phyloP scores from a whole-genome alignment of 371 early-diverging fungal species.

The Mucor mucedo region DNA sequence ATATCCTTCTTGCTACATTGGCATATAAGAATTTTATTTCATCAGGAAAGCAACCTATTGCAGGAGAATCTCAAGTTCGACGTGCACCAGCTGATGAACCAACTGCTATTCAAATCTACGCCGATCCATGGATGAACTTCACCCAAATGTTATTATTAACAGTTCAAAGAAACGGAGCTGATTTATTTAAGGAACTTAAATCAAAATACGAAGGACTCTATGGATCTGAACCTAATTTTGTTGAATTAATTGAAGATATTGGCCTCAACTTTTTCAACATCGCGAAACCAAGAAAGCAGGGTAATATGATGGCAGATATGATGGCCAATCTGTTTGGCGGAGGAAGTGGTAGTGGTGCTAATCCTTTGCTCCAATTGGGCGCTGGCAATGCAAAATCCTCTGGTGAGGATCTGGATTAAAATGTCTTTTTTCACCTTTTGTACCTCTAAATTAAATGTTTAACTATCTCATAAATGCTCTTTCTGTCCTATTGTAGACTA shows the following conservation, averaged over 20 bases:
- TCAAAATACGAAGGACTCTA: constrained; percentile 61
- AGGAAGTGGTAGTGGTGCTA: constrained; percentile 11
- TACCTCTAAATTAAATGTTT: background rate
- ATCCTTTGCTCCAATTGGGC: constrained; percentile 20
- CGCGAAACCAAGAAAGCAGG: constrained; percentile 66
- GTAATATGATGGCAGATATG: constrained; percentile 73
- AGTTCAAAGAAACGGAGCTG: constrained; percentile 70
- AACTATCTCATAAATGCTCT: background rate
- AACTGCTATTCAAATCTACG: constrained; percentile 47
- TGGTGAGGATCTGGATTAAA: constrained; percentile 19
- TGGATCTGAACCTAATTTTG: constrained; percentile 41
- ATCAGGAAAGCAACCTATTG: constrained; percentile 30
- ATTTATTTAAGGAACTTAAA: constrained; percentile 59
- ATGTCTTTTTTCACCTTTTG: background rate
- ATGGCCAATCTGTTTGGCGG: constrained; percentile 74
- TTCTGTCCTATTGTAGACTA: too few species aligned
- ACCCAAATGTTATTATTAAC: constrained; percentile 69
- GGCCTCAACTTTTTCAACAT: constrained; percentile 74
- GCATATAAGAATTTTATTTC: constrained; percentile 68
- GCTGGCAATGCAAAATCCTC: constrained; percentile 4
- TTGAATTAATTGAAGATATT: constrained; percentile 65
- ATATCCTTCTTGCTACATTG: constrained; percentile 73
- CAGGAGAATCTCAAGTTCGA: constrained; percentile 38
- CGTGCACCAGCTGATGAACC: constrained; percentile 46
- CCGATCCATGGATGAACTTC: constrained; percentile 74